Conservation (phyloP, 2,329 filamentous ascomycete genomes). For the Cladosporium sp. region DNA sequence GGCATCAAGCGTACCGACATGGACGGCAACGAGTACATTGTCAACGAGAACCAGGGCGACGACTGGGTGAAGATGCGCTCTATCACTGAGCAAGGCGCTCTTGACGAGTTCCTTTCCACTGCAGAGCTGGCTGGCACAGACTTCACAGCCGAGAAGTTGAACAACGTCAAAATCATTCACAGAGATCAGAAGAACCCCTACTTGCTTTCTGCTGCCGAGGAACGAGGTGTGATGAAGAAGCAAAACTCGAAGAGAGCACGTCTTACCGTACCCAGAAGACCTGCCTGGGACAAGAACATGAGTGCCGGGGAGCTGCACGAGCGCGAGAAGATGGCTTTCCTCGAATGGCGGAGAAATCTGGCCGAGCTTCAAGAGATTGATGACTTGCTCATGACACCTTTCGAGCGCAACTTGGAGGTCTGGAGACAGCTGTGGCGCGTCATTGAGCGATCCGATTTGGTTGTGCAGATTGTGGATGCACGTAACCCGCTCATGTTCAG, state of each 20-base stretch:
- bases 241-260: conserved; percentile 74
- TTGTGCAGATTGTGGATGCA: conserved; percentile 98
- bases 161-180: conserved; percentile 98
- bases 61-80: conserved; percentile 99
- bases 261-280: conserved; percentile 84
- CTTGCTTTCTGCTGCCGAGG: conserved; percentile 77
- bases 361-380: conserved; percentile 92
- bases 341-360: conserved; percentile 84
- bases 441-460: conserved; percentile 89
- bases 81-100: conserved; percentile 91
- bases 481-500: conserved; percentile 91
- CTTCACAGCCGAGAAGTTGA: conserved; percentile 98
- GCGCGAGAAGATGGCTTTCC: conserved; percentile 72
- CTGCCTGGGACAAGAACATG: conserved; percentile 80
- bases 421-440: conserved; percentile 98
- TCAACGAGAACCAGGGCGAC: conserved; percentile 84
- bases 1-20: conserved; percentile 39
- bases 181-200: conserved; percentile 95
- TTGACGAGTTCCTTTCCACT: conserved; percentile 94
- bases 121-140: conserved; percentile 97
- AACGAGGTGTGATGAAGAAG: conserved; percentile 71
- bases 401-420: conserved; percentile 94
- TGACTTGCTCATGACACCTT: conserved; percentile 93
- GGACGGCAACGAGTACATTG: conserved; percentile 64
- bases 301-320: conserved; percentile 77